Conservation (phyloP, 306 rosid genomes). For the Castanea mollissima region DNA sequence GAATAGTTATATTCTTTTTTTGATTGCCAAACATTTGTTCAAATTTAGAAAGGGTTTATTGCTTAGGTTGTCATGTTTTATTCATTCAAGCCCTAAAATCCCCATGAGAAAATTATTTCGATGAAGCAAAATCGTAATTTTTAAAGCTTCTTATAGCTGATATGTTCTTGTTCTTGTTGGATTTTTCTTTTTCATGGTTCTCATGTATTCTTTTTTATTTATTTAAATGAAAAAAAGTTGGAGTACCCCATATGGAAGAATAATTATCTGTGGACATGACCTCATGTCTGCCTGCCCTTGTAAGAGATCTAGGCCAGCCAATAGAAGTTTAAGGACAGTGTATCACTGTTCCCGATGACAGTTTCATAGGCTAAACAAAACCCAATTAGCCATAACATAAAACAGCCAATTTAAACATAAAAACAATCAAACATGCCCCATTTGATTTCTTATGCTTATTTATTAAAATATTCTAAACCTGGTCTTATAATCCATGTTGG, state of each 20-base stretch:
- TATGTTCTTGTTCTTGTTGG: not conserved
- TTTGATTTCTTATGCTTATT: slow-evolving; percentile 19
- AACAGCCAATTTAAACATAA: not conserved
- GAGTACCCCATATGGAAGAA: slow-evolving; percentile 6
- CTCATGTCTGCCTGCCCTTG: slow-evolving; percentile 16
- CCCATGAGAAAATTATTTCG: not conserved
- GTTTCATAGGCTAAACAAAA: slow-evolving; percentile 18
- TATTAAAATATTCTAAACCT: slow-evolving; percentile 18
- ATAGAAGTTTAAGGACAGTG: not conserved
- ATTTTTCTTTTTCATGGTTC: not conserved
- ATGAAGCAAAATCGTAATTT: not conserved
- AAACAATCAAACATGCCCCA: slow-evolving; percentile 14
- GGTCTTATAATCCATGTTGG: slow-evolving; percentile 10
- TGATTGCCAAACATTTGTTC: not conserved
- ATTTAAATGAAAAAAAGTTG: not conserved
- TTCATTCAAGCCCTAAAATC: slow-evolving; percentile 35
- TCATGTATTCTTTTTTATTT: not conserved
- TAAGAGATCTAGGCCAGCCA: slow-evolving; percentile 20
- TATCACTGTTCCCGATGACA: slow-evolving; percentile 2
- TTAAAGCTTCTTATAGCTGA: not conserved
- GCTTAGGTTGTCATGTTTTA: not conserved
- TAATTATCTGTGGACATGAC: slow-evolving; percentile 1
- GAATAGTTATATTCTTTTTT: slow-evolving; percentile 19
- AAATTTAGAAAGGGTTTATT: not conserved
- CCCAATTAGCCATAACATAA: slow-evolving; percentile 1